A percentile compares a stretch with the other conserved stretches of the same genome.
Evolutionary conservation across 1,139 yeast genomes (phyloP).

Genomic region (Ogataea hybrid): DNA sequence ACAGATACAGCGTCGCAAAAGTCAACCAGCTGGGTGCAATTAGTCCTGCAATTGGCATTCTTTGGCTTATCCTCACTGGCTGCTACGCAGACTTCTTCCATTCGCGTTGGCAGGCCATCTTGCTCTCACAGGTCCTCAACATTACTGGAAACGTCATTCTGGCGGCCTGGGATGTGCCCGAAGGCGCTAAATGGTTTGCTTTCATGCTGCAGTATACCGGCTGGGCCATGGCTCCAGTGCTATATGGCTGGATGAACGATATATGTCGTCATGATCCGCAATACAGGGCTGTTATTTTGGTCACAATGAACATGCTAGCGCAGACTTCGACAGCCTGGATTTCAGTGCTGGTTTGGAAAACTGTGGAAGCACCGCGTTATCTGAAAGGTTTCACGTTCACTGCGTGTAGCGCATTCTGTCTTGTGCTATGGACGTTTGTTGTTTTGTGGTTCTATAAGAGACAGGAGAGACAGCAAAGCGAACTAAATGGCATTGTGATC

Average conservation of each 20-base stretch:
- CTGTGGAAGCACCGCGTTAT: no score
- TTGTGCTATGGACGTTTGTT: no score
- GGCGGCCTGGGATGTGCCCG: conserved; percentile 49
- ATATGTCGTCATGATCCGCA: conserved; percentile 46
- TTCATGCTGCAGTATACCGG: conserved; percentile 47
- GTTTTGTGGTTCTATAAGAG: no score
- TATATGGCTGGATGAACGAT: conserved; percentile 48
- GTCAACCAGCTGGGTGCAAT: conserved; percentile 43
- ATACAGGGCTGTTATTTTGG: no score
- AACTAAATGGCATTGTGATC: no score
- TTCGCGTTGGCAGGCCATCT: conserved; percentile 45
- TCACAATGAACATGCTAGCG: no score
- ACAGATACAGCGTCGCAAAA: conserved; percentile 38
- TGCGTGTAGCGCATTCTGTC: no score
- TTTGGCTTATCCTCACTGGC: conserved; percentile 46
- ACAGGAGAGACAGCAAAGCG: no score
- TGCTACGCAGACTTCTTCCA: conserved; percentile 47
- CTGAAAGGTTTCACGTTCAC: no score
- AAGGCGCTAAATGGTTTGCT: conserved; percentile 49
- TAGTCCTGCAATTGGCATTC: conserved; percentile 51
- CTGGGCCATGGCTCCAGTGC: conserved; percentile 44
- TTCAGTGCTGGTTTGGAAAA: no score
- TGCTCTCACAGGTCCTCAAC: conserved; percentile 41
- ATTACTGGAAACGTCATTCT: conserved; percentile 38
- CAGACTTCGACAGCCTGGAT: no score